Evolutionary conservation across 768 basidiomycete genomes (phyloP), one percentile per base, ranked within the genome.

Genomic region (Termitomyces eurrhizus): DNA sequence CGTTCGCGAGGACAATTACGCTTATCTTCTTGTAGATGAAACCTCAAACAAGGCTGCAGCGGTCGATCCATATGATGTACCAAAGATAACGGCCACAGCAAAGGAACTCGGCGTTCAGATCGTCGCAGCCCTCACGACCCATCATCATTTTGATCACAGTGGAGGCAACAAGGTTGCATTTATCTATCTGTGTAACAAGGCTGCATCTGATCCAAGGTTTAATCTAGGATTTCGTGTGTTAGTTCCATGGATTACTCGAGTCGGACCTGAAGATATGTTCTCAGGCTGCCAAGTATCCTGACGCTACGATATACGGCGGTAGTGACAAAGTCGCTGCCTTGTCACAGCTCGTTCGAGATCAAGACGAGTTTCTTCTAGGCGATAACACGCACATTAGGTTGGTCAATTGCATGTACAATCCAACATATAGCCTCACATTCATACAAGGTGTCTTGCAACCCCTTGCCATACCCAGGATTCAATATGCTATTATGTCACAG

Each of bases 391-490:
- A 73, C 49, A 78, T 92, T 75, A 85, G 75, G 88, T 87, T 62
- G 3, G 61, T 59, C 49, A 29, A 37, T 37, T 21, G 3, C 35
- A 48, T 21, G n/a, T n/a, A 42, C 49, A 39, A 62, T 50, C 29
- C 16, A 56, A 45, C 6, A 9, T 14, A 51, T 48, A 32, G 41
- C 26, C 46, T 67, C 57, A 66, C 46, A 52, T 46, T 33, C 36
- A 26, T 51, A 50, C 14, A 62, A 91, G 92, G 71, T 92, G 90
- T 73, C 75, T 94, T 26, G 88, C 91, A 29, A 95, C 92, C 1
- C 92, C 94, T 1, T 95, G 94, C 74, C 96, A 98, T 72, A 98
- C 96, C 3, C 91, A 92, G 70, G 96, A 98, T 74, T 97, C 95
- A 16, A 95, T 96, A 66, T 97, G 92, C 78, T 98, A 87, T 78